Conservation (phyloP, 345 rosid genomes). For the Populus davidiana region DNA sequence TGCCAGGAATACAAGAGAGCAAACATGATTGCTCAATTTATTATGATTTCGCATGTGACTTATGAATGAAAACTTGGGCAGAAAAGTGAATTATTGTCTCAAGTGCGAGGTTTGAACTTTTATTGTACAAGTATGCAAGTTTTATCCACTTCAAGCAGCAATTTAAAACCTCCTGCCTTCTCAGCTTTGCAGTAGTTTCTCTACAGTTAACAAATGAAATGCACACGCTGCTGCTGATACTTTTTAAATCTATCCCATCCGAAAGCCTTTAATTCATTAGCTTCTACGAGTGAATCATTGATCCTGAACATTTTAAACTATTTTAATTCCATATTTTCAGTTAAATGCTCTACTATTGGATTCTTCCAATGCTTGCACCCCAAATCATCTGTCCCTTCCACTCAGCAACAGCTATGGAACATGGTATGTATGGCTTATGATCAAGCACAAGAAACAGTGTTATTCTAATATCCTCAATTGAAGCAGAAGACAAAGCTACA, state of each 20-base stretch:
- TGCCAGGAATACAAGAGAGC: neutral
- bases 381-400: neutral
- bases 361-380: conserved; percentile 8
- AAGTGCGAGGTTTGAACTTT: neutral
- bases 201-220: neutral
- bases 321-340: neutral
- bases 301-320: neutral
- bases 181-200: neutral
- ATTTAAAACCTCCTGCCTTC: neutral
- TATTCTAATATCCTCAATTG: conserved; percentile 1
- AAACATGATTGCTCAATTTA: neutral
- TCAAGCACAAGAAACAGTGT: neutral
- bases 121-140: neutral
- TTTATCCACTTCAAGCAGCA: conserved; percentile 3
- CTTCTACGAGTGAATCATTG: neutral
- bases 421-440: neutral
- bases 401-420: neutral
- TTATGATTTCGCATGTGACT: neutral
- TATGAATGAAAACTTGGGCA: neutral
- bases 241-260: neutral
- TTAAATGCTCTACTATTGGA: neutral
- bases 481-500: conserved; percentile 29
- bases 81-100: neutral
- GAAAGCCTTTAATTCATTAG: neutral
- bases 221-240: neutral